Evolutionary conservation across 2,329 filamentous ascomycete genomes (phyloP).

Genomic region (Beauveria sp.): DNA sequence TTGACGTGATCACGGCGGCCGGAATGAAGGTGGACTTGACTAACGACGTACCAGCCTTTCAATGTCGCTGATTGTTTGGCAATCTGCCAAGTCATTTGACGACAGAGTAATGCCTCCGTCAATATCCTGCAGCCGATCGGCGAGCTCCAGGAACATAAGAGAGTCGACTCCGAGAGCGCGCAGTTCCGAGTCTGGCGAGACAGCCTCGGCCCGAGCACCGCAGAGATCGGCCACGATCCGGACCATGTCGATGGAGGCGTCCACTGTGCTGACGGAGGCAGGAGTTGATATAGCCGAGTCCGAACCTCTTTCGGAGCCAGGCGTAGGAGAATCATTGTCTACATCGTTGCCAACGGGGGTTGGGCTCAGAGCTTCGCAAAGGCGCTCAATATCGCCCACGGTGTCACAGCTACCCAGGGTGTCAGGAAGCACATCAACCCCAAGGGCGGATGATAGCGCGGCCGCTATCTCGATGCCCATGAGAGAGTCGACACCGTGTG

Average conservation of each 20-base stretch:
- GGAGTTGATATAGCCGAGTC: background rate
- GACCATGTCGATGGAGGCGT: background rate
- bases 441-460: constrained; percentile 16
- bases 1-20: background rate
- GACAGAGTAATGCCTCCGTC: background rate
- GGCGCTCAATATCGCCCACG: background rate
- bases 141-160: background rate
- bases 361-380: background rate
- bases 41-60: background rate
- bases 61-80: background rate
- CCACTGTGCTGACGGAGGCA: background rate
- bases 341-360: background rate
- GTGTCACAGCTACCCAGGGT: background rate
- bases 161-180: background rate
- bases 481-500: constrained; percentile 21
- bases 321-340: background rate
- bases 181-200: background rate
- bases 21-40: background rate
- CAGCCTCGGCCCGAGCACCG: background rate
- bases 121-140: background rate
- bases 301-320: background rate
- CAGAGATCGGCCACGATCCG: background rate
- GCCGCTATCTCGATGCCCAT: constrained; percentile 19
- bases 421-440: constrained; percentile 15
- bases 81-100: background rate